These are phyloP conservation scores for Mycosarcoma maydis DNA, from an alignment of 1,284 basidiomycete genomes.

Conservation along the genomic window DNA sequence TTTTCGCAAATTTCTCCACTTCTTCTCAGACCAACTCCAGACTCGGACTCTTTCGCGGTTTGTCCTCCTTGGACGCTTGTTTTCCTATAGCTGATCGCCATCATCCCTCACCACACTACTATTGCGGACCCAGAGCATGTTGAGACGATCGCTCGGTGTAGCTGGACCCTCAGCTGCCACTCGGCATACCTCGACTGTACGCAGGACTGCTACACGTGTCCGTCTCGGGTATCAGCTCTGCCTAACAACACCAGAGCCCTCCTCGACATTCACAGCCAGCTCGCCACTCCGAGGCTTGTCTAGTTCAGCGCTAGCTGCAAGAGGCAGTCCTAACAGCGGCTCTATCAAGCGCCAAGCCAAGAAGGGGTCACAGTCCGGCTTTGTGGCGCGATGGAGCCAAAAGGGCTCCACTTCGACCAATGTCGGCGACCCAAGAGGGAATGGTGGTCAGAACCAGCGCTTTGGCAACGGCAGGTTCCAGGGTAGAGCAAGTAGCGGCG, in stretches of 20 bases:
- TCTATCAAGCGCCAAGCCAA: conserved; percentile 2
- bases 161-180: conserved; percentile 13
- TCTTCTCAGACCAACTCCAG: conserved; percentile 2
- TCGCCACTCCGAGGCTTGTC: conserved; percentile 3
- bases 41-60: too few relatives aligned
- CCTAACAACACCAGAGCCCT: not conserved
- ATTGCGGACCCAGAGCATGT: conserved; percentile 1
- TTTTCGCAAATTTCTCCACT: conserved; percentile 25
- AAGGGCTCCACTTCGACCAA: not conserved
- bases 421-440: not conserved
- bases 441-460: not conserved
- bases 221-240: conserved; percentile 7
- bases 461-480: conserved; percentile 16
- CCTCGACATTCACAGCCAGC: conserved; percentile 1
- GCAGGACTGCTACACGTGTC: not conserved
- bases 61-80: not conserved
- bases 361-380: not conserved
- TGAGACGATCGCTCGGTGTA: conserved; percentile 13
- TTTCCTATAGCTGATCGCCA: not conserved
- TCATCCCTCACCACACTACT: not conserved
- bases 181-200: not conserved
- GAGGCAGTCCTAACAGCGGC: conserved; percentile 13
- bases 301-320: conserved; percentile 1
- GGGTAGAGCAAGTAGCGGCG: not conserved
- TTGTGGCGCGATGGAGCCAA: not conserved